Evolutionary conservation across 1,284 basidiomycete species (phyloP).

Genomic region (Ustilago bromivora): DNA sequence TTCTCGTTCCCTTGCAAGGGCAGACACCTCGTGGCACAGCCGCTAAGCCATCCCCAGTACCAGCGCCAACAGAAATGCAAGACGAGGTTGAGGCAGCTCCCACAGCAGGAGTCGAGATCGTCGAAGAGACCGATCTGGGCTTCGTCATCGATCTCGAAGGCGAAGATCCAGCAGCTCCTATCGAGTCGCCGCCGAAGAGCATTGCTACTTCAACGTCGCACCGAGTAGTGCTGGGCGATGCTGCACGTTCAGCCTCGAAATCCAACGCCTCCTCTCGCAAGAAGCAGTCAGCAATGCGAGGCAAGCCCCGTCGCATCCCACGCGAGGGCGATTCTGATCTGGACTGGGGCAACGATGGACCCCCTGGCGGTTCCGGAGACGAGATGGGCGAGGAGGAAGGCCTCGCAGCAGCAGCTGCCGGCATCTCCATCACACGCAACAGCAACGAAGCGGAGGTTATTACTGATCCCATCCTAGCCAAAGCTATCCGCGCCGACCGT

Average conservation of each 20-base stretch:
- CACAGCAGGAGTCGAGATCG: constrained; percentile 18
- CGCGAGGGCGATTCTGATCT: constrained; percentile 63
- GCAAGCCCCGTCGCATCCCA: constrained; percentile 37
- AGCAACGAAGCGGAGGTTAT: constrained; percentile 18
- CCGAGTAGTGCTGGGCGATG: constrained; percentile 43
- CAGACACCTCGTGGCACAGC: not conserved
- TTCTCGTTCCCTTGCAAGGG: constrained; percentile 22
- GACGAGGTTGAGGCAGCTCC: not conserved
- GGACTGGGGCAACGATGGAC: constrained; percentile 66
- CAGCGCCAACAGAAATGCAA: not conserved
- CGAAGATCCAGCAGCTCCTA: constrained; percentile 22
- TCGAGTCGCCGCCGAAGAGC: not conserved
- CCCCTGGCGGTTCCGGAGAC: constrained; percentile 31
- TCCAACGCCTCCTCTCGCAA: constrained; percentile 5
- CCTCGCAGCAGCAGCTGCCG: constrained; percentile 40
- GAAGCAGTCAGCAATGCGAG: constrained; percentile 9
- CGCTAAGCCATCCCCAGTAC: not conserved
- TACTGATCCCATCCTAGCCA: constrained; percentile 41
- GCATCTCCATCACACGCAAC: constrained; percentile 41
- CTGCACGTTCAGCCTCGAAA: constrained; percentile 3
- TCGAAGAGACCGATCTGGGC: constrained; percentile 23
- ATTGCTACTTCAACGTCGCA: constrained; percentile 14
- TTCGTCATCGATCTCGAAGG: constrained; percentile 53
- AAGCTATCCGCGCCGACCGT: constrained; percentile 46
- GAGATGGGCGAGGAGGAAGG: constrained; percentile 20